Evolutionary conservation across 331 rosid species (phyloP), one percentile per base, ranked within the genome.

Genomic region (Pyrus hybrid): DNA sequence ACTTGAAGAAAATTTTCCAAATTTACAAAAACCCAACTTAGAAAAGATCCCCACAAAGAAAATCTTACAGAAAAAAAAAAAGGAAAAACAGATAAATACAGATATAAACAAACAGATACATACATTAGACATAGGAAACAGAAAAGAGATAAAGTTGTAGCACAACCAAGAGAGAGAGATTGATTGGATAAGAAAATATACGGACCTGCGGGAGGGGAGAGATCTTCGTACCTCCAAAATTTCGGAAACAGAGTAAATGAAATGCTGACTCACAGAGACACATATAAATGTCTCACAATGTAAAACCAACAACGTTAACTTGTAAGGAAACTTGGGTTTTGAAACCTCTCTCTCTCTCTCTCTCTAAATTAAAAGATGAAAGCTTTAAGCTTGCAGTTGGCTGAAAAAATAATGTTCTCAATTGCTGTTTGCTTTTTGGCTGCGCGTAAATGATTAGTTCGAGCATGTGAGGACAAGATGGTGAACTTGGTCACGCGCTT

Each of bases 391-490:
- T 51, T 6, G 21, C 10, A 49, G 47, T 3, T 41, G 5, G 14
- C 47, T 11, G 47, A 10, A 41, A 41, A 41, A 11, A 11, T 33
- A 54, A 30, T 54, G 75, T 45, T 21, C 63, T 41, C 47, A 41
- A 41, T 41, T 41, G 14, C 47, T 4, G 30, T 29, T 29, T 29
- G 30, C 28, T 4, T 4, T 29, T 29, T 29, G 30, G 68, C 77
- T 28, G 63, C 77, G 75, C 21, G 45, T 70, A 63, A 37, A 63
- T 74, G 62, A 73, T 73, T 62, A 73, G 68, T 6, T 41, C 1
- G n/a, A 4, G 17, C 53, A 28, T 28, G 62, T 45, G 56, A 54
- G 28, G 67, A 67, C 79, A 76, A 54, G 53, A 37, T 8, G 45
- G n/a, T 64, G 22, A 13, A 7, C 12, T 6, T 23, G 29, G 8